These are phyloP conservation scores for Leccinum holopus DNA, from an alignment of 1,284 basidiomycete genomes.

Conservation along the genomic window DNA sequence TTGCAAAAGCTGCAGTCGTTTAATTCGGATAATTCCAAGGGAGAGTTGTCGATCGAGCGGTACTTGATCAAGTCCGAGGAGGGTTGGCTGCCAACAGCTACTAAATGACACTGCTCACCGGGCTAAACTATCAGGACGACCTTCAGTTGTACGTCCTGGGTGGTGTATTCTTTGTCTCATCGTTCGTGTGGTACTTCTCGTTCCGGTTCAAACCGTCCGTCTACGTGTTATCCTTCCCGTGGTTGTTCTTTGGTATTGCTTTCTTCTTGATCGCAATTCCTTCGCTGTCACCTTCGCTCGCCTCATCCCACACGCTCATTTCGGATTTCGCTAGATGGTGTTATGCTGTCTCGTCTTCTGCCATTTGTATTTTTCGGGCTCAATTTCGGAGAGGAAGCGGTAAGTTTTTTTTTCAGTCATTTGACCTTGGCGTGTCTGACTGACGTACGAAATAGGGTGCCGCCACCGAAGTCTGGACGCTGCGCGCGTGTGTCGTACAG, in stretches of 20 bases:
- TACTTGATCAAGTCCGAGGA: constrained; percentile 89
- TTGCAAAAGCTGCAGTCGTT: constrained; percentile 83
- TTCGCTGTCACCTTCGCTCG: constrained; percentile 65
- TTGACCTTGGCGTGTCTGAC: constrained; percentile 2
- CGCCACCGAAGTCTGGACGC: constrained; percentile 88
- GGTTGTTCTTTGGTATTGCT: constrained; percentile 85
- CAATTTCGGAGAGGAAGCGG: constrained; percentile 95
- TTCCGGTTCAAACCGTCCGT: constrained; percentile 88
- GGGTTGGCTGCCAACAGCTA: constrained; percentile 87
- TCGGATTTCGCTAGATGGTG: constrained; percentile 83
- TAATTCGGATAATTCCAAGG: constrained; percentile 83
- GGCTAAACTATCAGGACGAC: constrained; percentile 78
- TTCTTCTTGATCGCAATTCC: constrained; percentile 91
- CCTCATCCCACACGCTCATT: constrained; percentile 61
- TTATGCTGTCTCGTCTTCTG: constrained; percentile 87
- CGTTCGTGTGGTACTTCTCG: constrained; percentile 85
- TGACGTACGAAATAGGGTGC: constrained; percentile 57
- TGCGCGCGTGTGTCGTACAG: constrained; percentile 88
- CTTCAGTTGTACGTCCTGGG: constrained; percentile 89
- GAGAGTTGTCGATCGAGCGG: constrained; percentile 88
- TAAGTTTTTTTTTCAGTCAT: constrained; percentile 35
- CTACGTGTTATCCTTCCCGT: constrained; percentile 81
- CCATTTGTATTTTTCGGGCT: constrained; percentile 92
- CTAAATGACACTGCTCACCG: constrained; percentile 87
- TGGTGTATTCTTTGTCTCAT: constrained; percentile 80